Base-by-base conservation (phyloP, 192 early-diverging fungal genomes). In the Physocladia obscura region DNA sequence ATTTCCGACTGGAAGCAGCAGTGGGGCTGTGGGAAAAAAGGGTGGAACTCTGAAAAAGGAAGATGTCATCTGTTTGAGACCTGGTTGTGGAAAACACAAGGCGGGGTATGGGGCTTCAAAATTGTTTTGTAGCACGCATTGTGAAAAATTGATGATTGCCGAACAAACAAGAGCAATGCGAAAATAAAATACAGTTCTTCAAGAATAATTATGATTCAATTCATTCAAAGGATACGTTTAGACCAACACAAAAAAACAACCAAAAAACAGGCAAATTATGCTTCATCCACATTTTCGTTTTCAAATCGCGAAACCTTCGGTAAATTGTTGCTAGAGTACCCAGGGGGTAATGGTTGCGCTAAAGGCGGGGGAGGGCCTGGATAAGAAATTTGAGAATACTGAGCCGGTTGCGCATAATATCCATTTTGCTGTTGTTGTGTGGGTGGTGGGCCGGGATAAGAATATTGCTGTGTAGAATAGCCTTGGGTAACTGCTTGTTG, bases 401-500 rank as follows among this genome's bases (percentile, higher is more conserved):
- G 57, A 19, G 11, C 24, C 17, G n/a, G 22, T 4, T 37, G 39
- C 5, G 27, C 31, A 30, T 62, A 47, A 39, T 8, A 21, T 22
- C 17, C 21, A 26, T 49, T 47, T 6, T 51, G 48, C 4, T 24
- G 29, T 17, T 49, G 21, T 32, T 19, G 1, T 32, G 30, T 11
- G 15, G 22, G 31, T 2, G 8, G 62, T 17, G 22, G n/a, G 30
- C 48, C 29, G 19, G 17, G 24, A 21, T 15, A 24, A 19, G 21
- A 32, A n/a, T 51, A 31, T 32, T 65, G 37, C 21, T 22, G 8
- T 49, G 30, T 47, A n/a, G n/a, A n/a, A n/a, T n/a, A n/a, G n/a
- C n/a, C n/a, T 22, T 24, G 62, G n/a, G 49, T 37, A 5, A 44
- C 48, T 65, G 62, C 49, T 51, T 65, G 62, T 38, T 65, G 62